Evolutionary conservation across 495 filamentous ascomycete species (phyloP), one percentile per base, ranked within the genome.

Genomic region (Aspergillus haitiensis): DNA sequence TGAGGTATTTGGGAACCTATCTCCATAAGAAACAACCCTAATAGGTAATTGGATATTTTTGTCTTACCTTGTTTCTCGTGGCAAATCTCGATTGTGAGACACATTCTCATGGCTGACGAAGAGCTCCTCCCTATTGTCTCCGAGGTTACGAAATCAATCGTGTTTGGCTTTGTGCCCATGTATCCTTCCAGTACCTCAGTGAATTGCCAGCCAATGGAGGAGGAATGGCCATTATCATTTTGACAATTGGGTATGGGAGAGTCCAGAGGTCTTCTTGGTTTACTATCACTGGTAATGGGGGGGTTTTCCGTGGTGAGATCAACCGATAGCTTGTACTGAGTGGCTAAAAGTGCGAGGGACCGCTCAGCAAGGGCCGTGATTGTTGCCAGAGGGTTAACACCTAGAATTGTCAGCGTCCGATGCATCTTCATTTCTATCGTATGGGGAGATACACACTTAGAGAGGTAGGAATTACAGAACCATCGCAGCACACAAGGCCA

Each of bases 321-420:
- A 55, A 88, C 81, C 16, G 55, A 59, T 33, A 84, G 74, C 2
- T 66, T 63, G 11, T 74, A 55, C 37, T 72, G 67, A 57, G 66
- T 59, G 6, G 75, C 71, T 47, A 84, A 78, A 3, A 71, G 68
- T 52, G 82, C 80, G 9, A 88, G 75, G 0, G 80, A 82, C 34
- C 86, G 77, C 69, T 88, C 86, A 0, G 87, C 84, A 27, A 90
- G 75, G 16, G 87, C 85, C 0, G 86, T 80, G 39, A 89, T 88
- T 3, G 86, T 90, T 13, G 84, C 87, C 56, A 88, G 82, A n/a
- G 85, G 85, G 63, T 89, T 89, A 11, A 84, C 83, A 18, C 64
- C 58, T 64, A 18, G 44, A 1, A 47, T 5, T 16, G 16, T 47
- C 16, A 47, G 15, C 3, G 15, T 42, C 47, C 16, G 5, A 10